Conservation (phyloP, 257 asterid genomes). For the Solanum peruvianum region DNA sequence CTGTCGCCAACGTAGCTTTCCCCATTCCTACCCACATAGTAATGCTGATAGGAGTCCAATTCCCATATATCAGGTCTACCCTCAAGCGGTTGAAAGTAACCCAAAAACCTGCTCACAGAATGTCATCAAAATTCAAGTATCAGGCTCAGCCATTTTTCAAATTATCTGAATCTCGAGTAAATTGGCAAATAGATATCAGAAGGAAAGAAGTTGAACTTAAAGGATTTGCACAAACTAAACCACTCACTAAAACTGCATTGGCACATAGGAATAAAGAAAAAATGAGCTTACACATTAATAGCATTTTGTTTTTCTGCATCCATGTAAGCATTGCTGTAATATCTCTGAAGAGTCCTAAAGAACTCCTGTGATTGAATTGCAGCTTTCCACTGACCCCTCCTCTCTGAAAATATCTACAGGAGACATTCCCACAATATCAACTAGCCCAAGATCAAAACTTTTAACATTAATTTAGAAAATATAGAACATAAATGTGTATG, state of each 20-base stretch:
- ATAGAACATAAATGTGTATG: neutral
- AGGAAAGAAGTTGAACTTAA: neutral
- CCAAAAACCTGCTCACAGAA: conserved; percentile 67
- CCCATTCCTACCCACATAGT: conserved; percentile 44
- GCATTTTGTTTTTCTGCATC: conserved; percentile 92
- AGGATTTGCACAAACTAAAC: neutral
- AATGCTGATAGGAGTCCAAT: conserved; percentile 60
- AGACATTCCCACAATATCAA: conserved; percentile 1
- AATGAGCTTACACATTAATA: conserved; percentile 71
- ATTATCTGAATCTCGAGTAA: neutral
- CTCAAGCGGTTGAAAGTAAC: conserved; percentile 74
- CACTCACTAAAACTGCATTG: neutral
- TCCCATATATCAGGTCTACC: conserved; percentile 88
- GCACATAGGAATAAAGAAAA: neutral
- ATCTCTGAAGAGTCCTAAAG: conserved; percentile 90
- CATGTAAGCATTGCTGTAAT: conserved; percentile 91
- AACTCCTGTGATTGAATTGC: conserved; percentile 96
- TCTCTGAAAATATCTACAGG: conserved; percentile 74
- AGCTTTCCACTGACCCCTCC: conserved; percentile 98
- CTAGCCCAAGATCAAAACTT: neutral
- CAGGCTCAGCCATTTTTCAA: neutral
- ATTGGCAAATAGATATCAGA: neutral
- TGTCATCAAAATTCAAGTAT: neutral
- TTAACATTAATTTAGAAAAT: neutral
- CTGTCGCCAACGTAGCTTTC: conserved; percentile 28